These are phyloP conservation scores for Porcisia hertigi DNA, from an alignment of 208 protist genomes.

Conservation along the genomic window DNA sequence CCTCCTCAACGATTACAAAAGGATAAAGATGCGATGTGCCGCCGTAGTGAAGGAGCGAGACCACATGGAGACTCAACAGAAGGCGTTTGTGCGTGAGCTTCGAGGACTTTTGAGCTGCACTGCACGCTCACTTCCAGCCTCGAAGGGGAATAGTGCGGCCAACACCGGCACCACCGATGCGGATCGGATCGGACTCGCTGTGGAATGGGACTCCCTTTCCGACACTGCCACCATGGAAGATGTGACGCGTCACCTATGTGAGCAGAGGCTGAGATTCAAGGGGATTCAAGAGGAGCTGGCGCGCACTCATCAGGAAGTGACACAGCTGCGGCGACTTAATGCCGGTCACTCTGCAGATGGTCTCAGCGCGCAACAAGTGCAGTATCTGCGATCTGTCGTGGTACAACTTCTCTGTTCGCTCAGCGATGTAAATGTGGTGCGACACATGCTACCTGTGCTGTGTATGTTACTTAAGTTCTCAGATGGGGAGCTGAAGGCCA, in stretches of 20 bases:
- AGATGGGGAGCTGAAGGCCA: slow-evolving; percentile 37
- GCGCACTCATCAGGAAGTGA: slow-evolving; percentile 16
- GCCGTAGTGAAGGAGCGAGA: slow-evolving; percentile 37
- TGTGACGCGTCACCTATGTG: slow-evolving; percentile 9
- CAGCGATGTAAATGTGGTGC: slow-evolving; percentile 42
- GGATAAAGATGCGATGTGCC: slow-evolving; percentile 22
- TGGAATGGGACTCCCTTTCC: background rate
- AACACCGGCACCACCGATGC: background rate
- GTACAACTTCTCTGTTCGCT: slow-evolving; percentile 71
- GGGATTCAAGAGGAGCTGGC: slow-evolving; percentile 22
- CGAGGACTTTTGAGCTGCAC: slow-evolving; percentile 12
- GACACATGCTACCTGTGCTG: slow-evolving; percentile 78
- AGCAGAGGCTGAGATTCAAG: slow-evolving; percentile 13
- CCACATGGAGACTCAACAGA: slow-evolving; percentile 35
- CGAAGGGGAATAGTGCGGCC: background rate
- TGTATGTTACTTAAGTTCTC: slow-evolving; percentile 70
- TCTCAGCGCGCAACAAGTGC: slow-evolving; percentile 58
- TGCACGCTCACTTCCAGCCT: background rate
- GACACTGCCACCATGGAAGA: slow-evolving; percentile 7
- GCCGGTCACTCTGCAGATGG: slow-evolving; percentile 11
- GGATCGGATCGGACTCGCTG: background rate
- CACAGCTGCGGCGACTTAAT: slow-evolving; percentile 22
- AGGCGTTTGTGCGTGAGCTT: slow-evolving; percentile 24
- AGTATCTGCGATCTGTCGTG: slow-evolving; percentile 74
- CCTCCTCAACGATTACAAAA: slow-evolving; percentile 60